Evolutionary conservation across 192 early-diverging fungal species (phyloP), one percentile per base, ranked within the genome.

Genomic region (Lobosporangium transversale): DNA sequence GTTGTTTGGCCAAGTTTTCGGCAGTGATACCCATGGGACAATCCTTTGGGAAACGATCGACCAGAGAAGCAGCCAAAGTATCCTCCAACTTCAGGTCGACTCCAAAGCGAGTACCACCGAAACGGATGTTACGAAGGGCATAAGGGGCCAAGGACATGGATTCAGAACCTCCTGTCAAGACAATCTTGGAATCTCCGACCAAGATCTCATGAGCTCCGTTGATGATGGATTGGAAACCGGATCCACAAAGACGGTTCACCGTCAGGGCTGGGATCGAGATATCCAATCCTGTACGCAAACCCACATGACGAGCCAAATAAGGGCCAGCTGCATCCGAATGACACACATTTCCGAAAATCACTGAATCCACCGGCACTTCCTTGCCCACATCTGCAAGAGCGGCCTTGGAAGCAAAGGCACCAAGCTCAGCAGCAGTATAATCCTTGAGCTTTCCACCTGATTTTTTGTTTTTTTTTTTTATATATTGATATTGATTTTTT

Each of bases 181-280:
- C 94, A 62, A 97, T 82, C 32, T 94, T 87, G 23, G 93, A 83
- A 45, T 97, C 95, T 17, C 93, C 94, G 9, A 81, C 53, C 33
- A 88, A 66, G 74, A 99, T 97, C 64, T 99, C 96, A 57, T 97
- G 97, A 18, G 90, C 93, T n/a, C 88, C 94, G 62, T 91, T 94
- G 71, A 99, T 93, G 56, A 99, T 92, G 43, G 92, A 80, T 83
- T 99, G 95, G 88, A 98, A 96, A 18, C 97, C 97, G 5, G 94
- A 96, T 17, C 95, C 96, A 79, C 97, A 98, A 26, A 98, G 92
- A 24, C 97, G 90, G 87, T 98, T 98, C 74, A 98, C 89, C 5
- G 95, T 97, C 58, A 92, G 81, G 2, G 95, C 97, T 2, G 95
- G 94, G 18, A 93, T 86, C n/a, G 89, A 79, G 66, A 97, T 86